Percentiles rank a stretch among this genome's conserved stretches.
Evolutionary conservation across 345 rosid genomes (phyloP).

Genomic region (Cardiospermum halicacabum): DNA sequence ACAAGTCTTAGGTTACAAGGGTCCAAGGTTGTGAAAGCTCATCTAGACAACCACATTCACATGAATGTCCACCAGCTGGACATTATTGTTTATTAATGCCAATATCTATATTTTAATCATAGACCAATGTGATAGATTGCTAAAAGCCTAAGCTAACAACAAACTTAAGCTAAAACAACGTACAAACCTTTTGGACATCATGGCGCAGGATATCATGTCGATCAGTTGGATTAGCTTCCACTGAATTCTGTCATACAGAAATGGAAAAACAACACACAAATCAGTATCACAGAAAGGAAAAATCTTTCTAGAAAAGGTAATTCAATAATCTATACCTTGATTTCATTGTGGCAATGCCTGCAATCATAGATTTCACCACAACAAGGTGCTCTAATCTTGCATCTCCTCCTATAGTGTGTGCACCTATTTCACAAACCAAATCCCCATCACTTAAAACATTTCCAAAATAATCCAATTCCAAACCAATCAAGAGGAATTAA

Average conservation of each 20-base stretch:
- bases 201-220: constrained; percentile 83
- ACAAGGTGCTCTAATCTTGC: constrained; percentile 83
- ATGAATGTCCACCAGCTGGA: neutral
- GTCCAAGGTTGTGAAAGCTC: constrained; percentile 5
- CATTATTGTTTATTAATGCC: neutral
- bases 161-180: constrained; percentile 1
- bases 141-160: neutral
- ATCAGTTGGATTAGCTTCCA: constrained; percentile 41
- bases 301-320: neutral
- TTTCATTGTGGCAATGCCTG: constrained; percentile 91
- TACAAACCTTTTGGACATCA: constrained; percentile 56
- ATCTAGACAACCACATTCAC: constrained; percentile 11
- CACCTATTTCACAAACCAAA: constrained; percentile 38
- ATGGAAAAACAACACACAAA: neutral
- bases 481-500: neutral
- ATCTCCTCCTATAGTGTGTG: constrained; percentile 74
- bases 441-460: neutral
- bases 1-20: constrained; percentile 1
- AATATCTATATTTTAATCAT: neutral
- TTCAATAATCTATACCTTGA: constrained; percentile 43
- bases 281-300: neutral
- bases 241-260: constrained; percentile 42
- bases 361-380: constrained; percentile 78
- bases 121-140: neutral
- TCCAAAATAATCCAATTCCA: neutral